Percentiles rank a stretch among this genome's conserved stretches.
Evolutionary conservation across 75 land plant species (phyloP).

Genomic region (Sequoia sempervirens): DNA sequence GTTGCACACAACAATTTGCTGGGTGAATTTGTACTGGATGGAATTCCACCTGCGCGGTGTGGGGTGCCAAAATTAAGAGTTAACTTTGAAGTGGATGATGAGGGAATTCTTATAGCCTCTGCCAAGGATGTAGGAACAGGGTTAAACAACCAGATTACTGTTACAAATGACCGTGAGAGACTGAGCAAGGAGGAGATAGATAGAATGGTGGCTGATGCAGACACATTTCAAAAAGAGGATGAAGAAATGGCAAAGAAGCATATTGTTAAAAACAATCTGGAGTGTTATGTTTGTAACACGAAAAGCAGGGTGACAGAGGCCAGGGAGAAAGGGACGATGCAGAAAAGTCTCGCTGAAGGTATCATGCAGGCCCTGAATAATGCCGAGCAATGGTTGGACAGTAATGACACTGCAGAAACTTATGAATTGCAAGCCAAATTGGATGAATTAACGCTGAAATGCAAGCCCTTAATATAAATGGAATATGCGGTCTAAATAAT

Average conservation of each 20-base stretch:
- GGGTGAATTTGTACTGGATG: slow-evolving; percentile 5
- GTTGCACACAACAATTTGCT: not conserved
- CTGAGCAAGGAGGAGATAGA: too few relatives aligned
- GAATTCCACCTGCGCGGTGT: not conserved
- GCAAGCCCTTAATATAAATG: too few relatives aligned
- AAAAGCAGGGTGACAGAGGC: too few relatives aligned
- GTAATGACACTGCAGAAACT: too few relatives aligned
- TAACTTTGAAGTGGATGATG: not conserved
- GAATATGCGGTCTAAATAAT: too few relatives aligned
- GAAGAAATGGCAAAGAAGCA: too few relatives aligned
- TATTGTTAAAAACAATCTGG: too few relatives aligned
- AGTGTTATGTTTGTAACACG: too few relatives aligned
- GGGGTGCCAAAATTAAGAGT: not conserved
- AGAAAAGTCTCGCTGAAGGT: not conserved
- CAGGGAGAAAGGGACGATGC: not conserved
- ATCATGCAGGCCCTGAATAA: not conserved
- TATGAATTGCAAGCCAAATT: too few relatives aligned
- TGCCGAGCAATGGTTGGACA: not conserved
- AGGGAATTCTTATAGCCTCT: slow-evolving; percentile 26
- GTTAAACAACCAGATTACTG: not conserved
- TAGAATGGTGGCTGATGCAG: too few relatives aligned
- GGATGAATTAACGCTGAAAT: too few relatives aligned
- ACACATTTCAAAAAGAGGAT: too few relatives aligned
- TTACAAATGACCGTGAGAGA: not conserved
- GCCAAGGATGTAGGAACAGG: not conserved